phyloP scores from a whole-genome alignment of 441 rosid species.

The Populus hybrid region DNA sequence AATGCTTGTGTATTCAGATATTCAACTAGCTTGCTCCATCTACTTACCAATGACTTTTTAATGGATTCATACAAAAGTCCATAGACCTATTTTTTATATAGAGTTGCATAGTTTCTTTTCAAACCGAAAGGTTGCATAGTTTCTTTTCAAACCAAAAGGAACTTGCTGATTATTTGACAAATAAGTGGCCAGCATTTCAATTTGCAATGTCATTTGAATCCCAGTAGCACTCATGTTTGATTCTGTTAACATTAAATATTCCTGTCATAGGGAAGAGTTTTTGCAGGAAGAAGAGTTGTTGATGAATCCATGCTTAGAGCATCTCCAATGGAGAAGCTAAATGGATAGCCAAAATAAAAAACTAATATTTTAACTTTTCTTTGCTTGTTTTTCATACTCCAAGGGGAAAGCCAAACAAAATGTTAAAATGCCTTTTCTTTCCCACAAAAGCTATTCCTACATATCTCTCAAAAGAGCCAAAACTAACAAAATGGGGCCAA shows the following conservation, averaged over 20 bases:
- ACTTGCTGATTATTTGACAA: neutral
- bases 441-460: too few species aligned
- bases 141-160: neutral
- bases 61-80: neutral
- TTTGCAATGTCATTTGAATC: conserved; percentile 1
- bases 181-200: neutral
- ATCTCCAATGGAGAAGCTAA: too few species aligned
- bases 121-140: neutral
- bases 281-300: conserved; percentile 93
- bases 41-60: neutral
- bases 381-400: too few species aligned
- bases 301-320: conserved; percentile 85
- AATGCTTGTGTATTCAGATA: neutral
- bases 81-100: neutral
- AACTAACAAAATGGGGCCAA: too few species aligned
- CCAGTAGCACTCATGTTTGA: conserved; percentile 2
- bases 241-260: conserved; percentile 22
- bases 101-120: neutral
- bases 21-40: neutral
- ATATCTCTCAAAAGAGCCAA: too few species aligned
- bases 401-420: too few species aligned
- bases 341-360: too few species aligned
- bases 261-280: conserved; percentile 65
- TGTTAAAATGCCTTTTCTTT: too few species aligned
- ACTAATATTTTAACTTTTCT: too few species aligned